Evolutionary conservation across 2,329 filamentous ascomycete genomes (phyloP).

Genomic region (Epichloe coenophiala): DNA sequence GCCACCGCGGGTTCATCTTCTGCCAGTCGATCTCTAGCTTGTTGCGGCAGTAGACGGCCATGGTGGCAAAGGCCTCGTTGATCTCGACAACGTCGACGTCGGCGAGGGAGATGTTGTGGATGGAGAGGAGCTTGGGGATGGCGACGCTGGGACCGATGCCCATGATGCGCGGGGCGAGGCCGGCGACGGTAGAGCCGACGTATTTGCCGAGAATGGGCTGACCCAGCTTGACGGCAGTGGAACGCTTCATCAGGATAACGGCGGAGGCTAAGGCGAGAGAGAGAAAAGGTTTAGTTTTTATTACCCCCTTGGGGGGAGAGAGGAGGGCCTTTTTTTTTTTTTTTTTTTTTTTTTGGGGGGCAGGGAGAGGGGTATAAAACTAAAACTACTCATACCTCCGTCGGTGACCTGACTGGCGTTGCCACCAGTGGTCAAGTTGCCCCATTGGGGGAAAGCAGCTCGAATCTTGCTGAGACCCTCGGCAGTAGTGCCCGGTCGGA

Average conservation of each 20-base stretch:
- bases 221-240: conserved; percentile 70
- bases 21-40: conserved; percentile 54
- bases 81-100: conserved; percentile 87
- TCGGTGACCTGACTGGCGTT: conserved; percentile 95
- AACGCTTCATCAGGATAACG: conserved; percentile 86
- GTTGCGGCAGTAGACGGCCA: conserved; percentile 88
- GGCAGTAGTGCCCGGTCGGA: conserved; percentile 76
- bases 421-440: conserved; percentile 73
- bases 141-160: conserved; percentile 71
- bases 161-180: conserved; percentile 90
- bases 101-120: conserved; percentile 63
- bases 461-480: conserved; percentile 76
- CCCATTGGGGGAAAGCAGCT: conserved; percentile 86
- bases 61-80: conserved; percentile 96
- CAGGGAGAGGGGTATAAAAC: too few species aligned
- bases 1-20: conserved; percentile 75
- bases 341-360: accelerated
- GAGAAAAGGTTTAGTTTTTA: background rate
- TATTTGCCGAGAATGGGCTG: conserved; percentile 93
- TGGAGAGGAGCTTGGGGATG: conserved; percentile 69
- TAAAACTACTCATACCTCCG: conserved; percentile 42
- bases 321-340: background rate
- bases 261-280: conserved; percentile 52
- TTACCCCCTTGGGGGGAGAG: background rate
- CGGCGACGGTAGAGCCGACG: conserved; percentile 79